Evolutionary conservation across 352 stramenopile genomes (phyloP).

Genomic region (Phytophthora pistaciae): DNA sequence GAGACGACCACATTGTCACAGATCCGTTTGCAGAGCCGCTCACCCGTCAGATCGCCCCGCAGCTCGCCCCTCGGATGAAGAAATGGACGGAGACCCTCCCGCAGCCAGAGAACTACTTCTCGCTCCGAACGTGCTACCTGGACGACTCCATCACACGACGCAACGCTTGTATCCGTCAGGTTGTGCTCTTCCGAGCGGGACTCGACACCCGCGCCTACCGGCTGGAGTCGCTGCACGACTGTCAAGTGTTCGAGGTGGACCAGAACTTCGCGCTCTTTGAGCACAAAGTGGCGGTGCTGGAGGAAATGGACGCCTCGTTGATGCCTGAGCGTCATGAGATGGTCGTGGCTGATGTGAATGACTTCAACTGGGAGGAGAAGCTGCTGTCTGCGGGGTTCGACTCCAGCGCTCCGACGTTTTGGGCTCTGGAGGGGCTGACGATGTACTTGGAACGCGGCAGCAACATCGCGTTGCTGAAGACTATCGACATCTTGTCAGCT

Average conservation of each 20-base stretch:
- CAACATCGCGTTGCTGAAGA: conserved; percentile 51
- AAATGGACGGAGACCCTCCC: conserved; percentile 16
- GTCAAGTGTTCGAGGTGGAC: conserved; percentile 56
- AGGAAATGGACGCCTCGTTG: conserved; percentile 25
- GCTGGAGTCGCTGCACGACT: conserved; percentile 35
- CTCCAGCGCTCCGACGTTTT: conserved; percentile 48
- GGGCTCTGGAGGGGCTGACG: conserved; percentile 52
- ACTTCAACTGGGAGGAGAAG: conserved; percentile 51
- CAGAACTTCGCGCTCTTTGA: conserved; percentile 45
- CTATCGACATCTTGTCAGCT: conserved; percentile 51
- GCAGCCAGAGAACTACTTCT: conserved; percentile 33
- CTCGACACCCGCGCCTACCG: conserved; percentile 51
- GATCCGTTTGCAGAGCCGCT: conserved; percentile 29
- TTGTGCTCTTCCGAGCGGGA: conserved; percentile 49
- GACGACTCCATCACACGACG: conserved; percentile 46
- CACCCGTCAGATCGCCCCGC: conserved; percentile 12
- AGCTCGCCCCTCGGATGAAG: conserved; percentile 13
- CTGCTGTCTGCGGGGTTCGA: conserved; percentile 46
- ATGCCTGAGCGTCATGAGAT: conserved; percentile 43
- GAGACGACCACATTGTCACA: conserved; percentile 14
- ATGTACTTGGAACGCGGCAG: conserved; percentile 45
- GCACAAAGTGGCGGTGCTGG: conserved; percentile 47
- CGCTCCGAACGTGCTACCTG: conserved; percentile 46
- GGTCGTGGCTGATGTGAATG: conserved; percentile 48
- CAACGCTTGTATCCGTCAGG: conserved; percentile 35